Conservation (phyloP, 2,329 filamentous ascomycete species). For the Dendrostoma leiphaemia region DNA sequence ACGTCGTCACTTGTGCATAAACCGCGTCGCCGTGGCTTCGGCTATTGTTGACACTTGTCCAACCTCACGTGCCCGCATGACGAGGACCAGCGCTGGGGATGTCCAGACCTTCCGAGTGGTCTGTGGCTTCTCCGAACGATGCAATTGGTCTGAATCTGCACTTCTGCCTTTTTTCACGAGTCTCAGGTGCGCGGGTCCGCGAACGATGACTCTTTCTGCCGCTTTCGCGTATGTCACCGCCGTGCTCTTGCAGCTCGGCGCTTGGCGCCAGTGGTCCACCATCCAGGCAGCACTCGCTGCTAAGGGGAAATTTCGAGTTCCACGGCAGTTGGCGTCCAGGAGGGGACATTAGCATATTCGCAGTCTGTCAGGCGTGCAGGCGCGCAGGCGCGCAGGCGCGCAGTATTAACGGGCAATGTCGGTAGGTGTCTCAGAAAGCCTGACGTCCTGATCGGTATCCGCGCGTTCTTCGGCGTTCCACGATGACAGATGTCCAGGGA, state of each 20-base stretch:
- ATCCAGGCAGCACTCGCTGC: neutral
- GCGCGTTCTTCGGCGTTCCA: too few species aligned
- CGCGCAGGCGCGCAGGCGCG: neutral
- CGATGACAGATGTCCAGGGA: neutral
- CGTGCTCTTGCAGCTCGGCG: neutral
- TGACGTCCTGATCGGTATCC: neutral
- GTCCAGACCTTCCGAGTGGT: too few species aligned
- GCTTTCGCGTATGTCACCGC: neutral
- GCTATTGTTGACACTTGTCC: neutral
- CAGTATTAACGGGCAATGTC: neutral
- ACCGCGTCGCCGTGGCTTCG: neutral
- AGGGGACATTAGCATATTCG: too few species aligned
- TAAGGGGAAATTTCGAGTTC: neutral
- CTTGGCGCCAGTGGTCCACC: neutral
- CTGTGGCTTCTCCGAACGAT: too few species aligned
- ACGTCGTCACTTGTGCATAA: neutral
- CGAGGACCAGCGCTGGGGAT: too few species aligned
- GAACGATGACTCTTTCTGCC: constrained; percentile 9
- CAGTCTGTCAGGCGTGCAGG: neutral
- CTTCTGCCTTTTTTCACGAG: neutral
- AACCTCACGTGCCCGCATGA: neutral
- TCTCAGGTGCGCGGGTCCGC: neutral
- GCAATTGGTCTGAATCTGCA: too few species aligned
- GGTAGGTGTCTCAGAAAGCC: neutral
- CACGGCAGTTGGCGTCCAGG: too few species aligned